Evolutionary conservation across 768 basidiomycete genomes (phyloP).

Genomic region (Tricholoma sp.): DNA sequence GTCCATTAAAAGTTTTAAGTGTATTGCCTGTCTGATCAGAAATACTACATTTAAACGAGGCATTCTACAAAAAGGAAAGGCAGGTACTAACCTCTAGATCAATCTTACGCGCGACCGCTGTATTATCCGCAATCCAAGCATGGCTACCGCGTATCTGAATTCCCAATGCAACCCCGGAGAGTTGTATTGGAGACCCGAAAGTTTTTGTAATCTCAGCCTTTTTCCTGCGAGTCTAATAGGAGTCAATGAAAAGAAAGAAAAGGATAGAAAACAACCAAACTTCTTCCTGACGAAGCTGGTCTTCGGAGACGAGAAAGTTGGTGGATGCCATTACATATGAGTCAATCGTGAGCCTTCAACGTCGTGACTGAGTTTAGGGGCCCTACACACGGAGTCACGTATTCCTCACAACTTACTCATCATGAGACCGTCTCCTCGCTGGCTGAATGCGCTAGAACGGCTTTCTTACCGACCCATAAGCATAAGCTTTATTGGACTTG

Average conservation of each 20-base stretch:
- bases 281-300: slow-evolving; percentile 58
- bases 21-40: slow-evolving; percentile 71
- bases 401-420: background rate
- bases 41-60: background rate
- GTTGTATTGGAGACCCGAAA: slow-evolving; percentile 73
- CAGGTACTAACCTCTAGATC: slow-evolving; percentile 60
- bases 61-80: background rate
- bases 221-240: slow-evolving; percentile 53
- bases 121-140: slow-evolving; percentile 89
- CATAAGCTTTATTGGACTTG: slow-evolving; percentile 81
- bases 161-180: slow-evolving; percentile 70
- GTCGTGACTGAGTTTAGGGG: too few relatives aligned
- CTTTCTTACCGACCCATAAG: slow-evolving; percentile 37
- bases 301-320: slow-evolving; percentile 69
- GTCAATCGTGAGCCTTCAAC: too few relatives aligned
- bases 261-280: slow-evolving; percentile 31
- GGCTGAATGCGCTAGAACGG: slow-evolving; percentile 34
- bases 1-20: slow-evolving; percentile 70
- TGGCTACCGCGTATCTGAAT: slow-evolving; percentile 58
- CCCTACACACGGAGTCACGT: too few relatives aligned
- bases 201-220: slow-evolving; percentile 69
- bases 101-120: slow-evolving; percentile 64
- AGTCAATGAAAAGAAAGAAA: slow-evolving; percentile 6
- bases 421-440: slow-evolving; percentile 50
- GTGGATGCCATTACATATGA: slow-evolving; percentile 20